Base-by-base conservation (phyloP, 1,139 yeast species). In the Pichia terricola region DNA sequence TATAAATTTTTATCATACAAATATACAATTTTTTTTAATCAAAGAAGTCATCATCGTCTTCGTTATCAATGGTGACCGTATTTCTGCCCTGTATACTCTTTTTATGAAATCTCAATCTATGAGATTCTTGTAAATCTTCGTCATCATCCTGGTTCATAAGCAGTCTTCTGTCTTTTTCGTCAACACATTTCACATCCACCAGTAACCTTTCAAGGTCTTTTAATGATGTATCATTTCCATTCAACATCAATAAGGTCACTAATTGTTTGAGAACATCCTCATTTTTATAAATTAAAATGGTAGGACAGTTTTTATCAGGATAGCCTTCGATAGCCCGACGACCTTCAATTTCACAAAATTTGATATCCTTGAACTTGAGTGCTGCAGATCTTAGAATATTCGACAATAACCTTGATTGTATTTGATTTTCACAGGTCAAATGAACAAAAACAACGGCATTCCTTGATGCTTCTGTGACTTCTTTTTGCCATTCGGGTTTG, bases 241-340 rank as follows among this genome's bases (percentile, higher is more conserved):
- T 96, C 43, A 91, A 63, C 55, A 81, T 80, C 6, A 84, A 72
- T 56, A 91, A 69, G 0, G 96, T 89, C 25, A 89, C 75, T 53
- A 69, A 75, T 61, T 89, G 96, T 58, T 81, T 83, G 30, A 80
- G 65, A 7, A 89, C 91, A 49, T 85, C 77, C 26, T 81, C 80
- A 46, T 85, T 75, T 56, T 76, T 76, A 61, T 91, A 91, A 2
- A 94, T 75, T 40, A 91, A 71, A 26, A 91, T 67, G 0, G 98
- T 94, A 2, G 99, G 99, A 56, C 95, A 84, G 64, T 86, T 89
- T 36, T 75, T 63, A 31, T 86, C 89, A 0, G 97, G 96, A 61
- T 89, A 91, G 59, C 81, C 79, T 57, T 89, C 97, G 51, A 89
- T 84, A 47, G 96, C 94, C 62, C 96, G 78, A 50, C 77, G 73